A percentile compares a stretch with the other conserved stretches of the same genome.
These are phyloP conservation scores for Actinomucor elegans DNA, from an alignment of 371 early-diverging fungal genomes.

Conservation along the genomic window DNA sequence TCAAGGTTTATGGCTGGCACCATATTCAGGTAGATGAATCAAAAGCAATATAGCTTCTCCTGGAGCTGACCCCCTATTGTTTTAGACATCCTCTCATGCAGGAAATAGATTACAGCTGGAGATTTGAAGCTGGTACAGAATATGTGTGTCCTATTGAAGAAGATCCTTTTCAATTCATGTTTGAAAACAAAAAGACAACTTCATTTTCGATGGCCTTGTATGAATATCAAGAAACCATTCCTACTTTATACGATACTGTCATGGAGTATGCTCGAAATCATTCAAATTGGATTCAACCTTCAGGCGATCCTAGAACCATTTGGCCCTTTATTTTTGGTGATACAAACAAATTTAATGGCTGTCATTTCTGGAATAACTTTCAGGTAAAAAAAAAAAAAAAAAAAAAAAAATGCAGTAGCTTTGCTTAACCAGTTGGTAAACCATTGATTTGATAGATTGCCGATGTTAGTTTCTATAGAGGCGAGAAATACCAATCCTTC, in stretches of 20 bases:
- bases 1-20: slow-evolving; percentile 46
- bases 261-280: slow-evolving; percentile 52
- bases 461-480: slow-evolving; percentile 39
- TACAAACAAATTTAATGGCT: slow-evolving; percentile 59
- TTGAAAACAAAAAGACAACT: slow-evolving; percentile 31
- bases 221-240: slow-evolving; percentile 84
- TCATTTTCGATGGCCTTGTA: slow-evolving; percentile 77
- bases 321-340: slow-evolving; percentile 53
- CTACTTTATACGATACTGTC: slow-evolving; percentile 74
- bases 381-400: slow-evolving; percentile 33
- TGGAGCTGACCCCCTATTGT: too few relatives aligned
- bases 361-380: slow-evolving; percentile 81
- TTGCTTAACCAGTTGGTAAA: too few relatives aligned
- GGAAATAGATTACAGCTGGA: slow-evolving; percentile 45
- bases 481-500: slow-evolving; percentile 68
- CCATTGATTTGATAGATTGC: too few relatives aligned
- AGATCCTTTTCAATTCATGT: slow-evolving; percentile 44
- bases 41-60: not conserved
- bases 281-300: slow-evolving; percentile 23
- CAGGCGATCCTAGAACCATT: slow-evolving; percentile 15
- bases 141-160: slow-evolving; percentile 42
- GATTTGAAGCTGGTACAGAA: slow-evolving; percentile 47
- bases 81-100: slow-evolving; percentile 41
- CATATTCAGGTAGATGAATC: slow-evolving; percentile 37
- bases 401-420: too few relatives aligned